Evolutionary conservation across 2,329 filamentous ascomycete species (phyloP).

Genomic region (Sporothrix phasma): DNA sequence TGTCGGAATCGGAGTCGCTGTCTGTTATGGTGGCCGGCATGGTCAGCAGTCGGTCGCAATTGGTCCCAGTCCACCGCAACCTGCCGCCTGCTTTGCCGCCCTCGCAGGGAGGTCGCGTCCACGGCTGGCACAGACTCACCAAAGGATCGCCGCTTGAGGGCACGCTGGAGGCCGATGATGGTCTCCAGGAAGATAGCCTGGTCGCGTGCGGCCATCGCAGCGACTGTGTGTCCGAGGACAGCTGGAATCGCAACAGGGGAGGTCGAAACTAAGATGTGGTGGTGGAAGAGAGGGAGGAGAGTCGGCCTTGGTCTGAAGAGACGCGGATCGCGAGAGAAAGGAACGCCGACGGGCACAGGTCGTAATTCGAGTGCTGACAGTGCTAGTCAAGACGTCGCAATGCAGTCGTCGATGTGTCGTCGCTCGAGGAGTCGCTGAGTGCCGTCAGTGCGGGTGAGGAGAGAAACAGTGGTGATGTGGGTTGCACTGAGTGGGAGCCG

Average conservation of each 20-base stretch:
- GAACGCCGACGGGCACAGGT: background rate
- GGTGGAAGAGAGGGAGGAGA: background rate
- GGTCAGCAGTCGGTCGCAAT: background rate
- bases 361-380: background rate
- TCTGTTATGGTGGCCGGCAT: conserved; percentile 38
- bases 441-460: background rate
- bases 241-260: background rate
- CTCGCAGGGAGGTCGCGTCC: too few relatives aligned
- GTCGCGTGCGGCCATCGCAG: conserved; percentile 18
- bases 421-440: background rate
- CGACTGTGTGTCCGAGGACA: background rate
- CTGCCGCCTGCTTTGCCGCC: too few relatives aligned
- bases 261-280: background rate
- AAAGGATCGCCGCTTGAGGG: conserved; percentile 20
- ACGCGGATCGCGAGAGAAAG: background rate
- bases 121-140: conserved; percentile 12
- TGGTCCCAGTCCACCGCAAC: too few relatives aligned
- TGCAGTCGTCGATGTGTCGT: background rate
- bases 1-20: conserved; percentile 66
- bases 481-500: background rate
- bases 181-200: conserved; percentile 20
- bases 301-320: background rate
- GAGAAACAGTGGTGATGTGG: background rate
- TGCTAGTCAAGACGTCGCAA: background rate
- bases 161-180: conserved; percentile 19